Evolutionary conservation across 129 eudicot species (phyloP).

Genomic region (Apium graveolens): DNA sequence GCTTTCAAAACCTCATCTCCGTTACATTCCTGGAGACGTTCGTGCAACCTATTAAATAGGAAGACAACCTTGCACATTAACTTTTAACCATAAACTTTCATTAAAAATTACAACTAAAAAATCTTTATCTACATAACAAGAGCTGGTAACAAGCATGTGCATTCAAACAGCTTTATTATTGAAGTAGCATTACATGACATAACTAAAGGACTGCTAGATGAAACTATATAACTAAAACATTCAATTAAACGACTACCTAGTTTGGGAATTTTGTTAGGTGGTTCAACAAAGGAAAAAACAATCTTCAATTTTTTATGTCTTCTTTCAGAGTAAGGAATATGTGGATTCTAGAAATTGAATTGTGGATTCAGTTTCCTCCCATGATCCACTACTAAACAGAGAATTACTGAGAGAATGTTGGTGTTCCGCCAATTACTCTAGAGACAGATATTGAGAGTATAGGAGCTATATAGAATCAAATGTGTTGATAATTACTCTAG

Average conservation of each 20-base stretch:
- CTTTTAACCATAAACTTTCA: neutral
- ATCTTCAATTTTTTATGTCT: neutral
- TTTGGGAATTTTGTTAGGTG: neutral
- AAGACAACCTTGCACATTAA: neutral
- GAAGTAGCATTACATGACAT: neutral
- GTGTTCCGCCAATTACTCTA: neutral
- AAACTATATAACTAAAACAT: neutral
- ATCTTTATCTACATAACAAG: neutral
- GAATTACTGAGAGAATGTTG: neutral
- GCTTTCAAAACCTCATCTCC: conserved; percentile 97
- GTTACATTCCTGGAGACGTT: conserved; percentile 88
- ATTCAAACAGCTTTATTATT: neutral
- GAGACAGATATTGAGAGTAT: neutral
- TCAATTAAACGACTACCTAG: neutral
- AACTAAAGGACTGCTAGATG: neutral
- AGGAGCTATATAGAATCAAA: neutral
- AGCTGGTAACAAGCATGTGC: neutral
- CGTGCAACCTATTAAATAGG: conserved; percentile 54
- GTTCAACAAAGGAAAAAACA: neutral
- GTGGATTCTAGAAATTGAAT: neutral
- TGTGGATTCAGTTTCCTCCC: neutral
- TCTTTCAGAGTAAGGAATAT: neutral
- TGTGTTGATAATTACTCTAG: neutral
- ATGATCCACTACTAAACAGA: neutral
- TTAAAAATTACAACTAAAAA: neutral